Evolutionary conservation across 768 basidiomycete species (phyloP).

Genomic region (Boletales sp.): DNA sequence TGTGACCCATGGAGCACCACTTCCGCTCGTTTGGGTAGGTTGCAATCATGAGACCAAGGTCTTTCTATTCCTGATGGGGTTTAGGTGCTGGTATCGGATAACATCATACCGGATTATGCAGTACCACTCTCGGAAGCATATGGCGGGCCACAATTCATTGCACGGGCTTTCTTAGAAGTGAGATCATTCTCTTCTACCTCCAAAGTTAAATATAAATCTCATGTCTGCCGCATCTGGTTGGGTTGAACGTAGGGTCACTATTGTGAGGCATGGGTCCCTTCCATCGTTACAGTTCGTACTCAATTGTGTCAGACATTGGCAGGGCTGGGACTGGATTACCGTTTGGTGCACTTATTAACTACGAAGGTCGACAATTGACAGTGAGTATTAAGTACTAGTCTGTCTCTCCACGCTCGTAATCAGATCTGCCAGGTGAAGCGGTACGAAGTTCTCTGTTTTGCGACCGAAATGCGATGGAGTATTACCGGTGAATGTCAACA

Average conservation of each 20-base stretch:
- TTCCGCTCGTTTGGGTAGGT: slow-evolving; percentile 27
- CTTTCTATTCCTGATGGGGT: not conserved
- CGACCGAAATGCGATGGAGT: slow-evolving; percentile 23
- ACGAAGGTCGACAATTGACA: slow-evolving; percentile 20
- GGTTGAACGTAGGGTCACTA: slow-evolving; percentile 20
- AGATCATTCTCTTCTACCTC: not conserved
- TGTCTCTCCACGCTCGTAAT: not conserved
- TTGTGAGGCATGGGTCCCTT: slow-evolving; percentile 13
- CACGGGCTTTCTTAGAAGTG: slow-evolving; percentile 25
- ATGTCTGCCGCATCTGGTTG: not conserved
- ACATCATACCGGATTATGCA: slow-evolving; percentile 27
- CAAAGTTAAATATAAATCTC: not conserved
- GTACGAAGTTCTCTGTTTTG: slow-evolving; percentile 31
- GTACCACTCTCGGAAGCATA: slow-evolving; percentile 25
- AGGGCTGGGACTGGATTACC: slow-evolving; percentile 26
- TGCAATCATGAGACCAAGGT: not conserved
- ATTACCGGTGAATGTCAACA: slow-evolving; percentile 1
- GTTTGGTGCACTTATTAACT: slow-evolving; percentile 22
- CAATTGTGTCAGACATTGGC: slow-evolving; percentile 18
- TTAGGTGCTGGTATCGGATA: slow-evolving; percentile 25
- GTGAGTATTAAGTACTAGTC: slow-evolving; percentile 6
- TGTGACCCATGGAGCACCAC: slow-evolving; percentile 18
- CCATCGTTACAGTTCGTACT: not conserved
- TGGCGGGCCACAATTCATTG: slow-evolving; percentile 26
- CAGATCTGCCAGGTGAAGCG: slow-evolving; percentile 15